Evolutionary conservation across 768 basidiomycete species (phyloP), one percentile per base, ranked within the genome.

Genomic region (Strobilomyces confusus): DNA sequence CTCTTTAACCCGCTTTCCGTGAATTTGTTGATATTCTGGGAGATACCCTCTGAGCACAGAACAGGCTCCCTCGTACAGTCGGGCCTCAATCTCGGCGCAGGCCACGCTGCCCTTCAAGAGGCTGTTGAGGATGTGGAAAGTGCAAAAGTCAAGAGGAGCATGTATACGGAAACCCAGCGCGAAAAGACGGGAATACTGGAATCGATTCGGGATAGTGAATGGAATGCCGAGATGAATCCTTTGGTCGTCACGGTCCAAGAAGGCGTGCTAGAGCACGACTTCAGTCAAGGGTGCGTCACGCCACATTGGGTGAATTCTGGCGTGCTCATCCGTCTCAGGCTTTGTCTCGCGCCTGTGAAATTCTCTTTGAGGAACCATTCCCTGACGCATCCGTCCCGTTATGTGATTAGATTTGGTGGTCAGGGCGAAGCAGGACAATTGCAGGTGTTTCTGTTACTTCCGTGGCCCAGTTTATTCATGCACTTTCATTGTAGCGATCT

Each of bases 111-210:
- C 14, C 73, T 95, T 52, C 74, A 80, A 17, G 76, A 78, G 44
- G 73, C 85, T 34, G 76, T 93, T 6, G 76, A 80, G 44, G 75
- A 79, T 19, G 78, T 80, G 11, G 83, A 84, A 62, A 74, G 71
- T 42, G 77, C 78, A 12, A 89, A 89, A 69, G 77, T 77, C 22
- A 88, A 84, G 55, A 80, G 92, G 42, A 91, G 82, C 57, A 92
- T 97, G 80, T 98, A 92, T 64, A 92, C 91, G 20, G 92, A 98
- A 73, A 95, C 93, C 5, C 81, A 80, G 56, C 76, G 87, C 44
- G 84, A 93, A 69, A 83, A 82, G 63, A 67, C 69, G 58, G 82
- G 83, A 47, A 71, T 95, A 30, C 63, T 95, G 48, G 75, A 82
- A 46, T 81, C 84, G 9, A 78, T 97, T 38, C 75, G 81, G 33